Evolutionary conservation across 148 eudicot genomes (phyloP), one percentile per base, ranked within the genome.

Genomic region (Nepenthes gracilis): DNA sequence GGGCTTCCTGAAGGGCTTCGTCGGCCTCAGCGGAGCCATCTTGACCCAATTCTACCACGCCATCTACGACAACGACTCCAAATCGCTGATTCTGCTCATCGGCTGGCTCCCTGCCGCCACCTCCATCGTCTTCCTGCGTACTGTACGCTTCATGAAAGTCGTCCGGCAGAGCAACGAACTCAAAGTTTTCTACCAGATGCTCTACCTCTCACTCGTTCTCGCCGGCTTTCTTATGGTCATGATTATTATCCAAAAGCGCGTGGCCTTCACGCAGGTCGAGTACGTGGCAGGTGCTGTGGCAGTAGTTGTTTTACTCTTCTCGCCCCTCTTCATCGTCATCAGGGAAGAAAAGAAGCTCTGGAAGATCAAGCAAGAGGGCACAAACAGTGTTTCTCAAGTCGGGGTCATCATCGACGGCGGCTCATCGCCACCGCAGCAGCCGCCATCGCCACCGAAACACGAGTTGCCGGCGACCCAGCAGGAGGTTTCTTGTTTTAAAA

Each of bases 1-100:
- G 38, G 77, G 77, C 57, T 54, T 74, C 4, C 51, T 74, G 37
- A 74, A 69, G 61, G 77, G 77, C 0, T 74, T 43, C 52, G 70
- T 74, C 2, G 77, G 77, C 15, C 54, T 74, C 37, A 74, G 77
- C 54, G 69, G 77, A 15, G 77, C 73, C 43, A 69, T 74, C 33
- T 37, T 69, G 11, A 65, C 77, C 9, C 77, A 69, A 62, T 65
- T 74, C 58, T 74, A 74, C 59, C 70, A 57, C 36, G 63, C 74
- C 14, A 59, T 74, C 13, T 74, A 69, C 53, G 67, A 59, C 35
- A 52, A 57, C 11, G 55, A 74, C 12, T 9, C 74, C 0, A 60
- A 53, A 49, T 62, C 57, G 11, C 58, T 74, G 32, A 74, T 74
- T 35, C 65, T 74, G 35, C 57, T 74, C 55, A 69, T 65, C 35